These are phyloP conservation scores for Vigna angularis DNA, from an alignment of 306 rosid species.

Conservation along the genomic window DNA sequence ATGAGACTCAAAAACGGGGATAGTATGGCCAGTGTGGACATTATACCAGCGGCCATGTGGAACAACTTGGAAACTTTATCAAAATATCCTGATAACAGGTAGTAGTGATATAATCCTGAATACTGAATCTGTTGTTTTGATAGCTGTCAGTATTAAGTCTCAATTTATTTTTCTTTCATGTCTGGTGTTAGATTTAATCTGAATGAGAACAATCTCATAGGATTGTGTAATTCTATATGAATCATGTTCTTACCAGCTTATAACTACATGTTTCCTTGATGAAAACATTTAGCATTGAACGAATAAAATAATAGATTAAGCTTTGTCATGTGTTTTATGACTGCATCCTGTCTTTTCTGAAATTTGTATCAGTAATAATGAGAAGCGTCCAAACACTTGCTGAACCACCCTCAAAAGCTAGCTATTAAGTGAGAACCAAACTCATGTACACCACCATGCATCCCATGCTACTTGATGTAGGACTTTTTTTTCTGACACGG, in stretches of 20 bases:
- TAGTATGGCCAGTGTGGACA: conserved; percentile 93
- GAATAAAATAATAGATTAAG: conserved; percentile 1
- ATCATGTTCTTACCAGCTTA: conserved; percentile 17
- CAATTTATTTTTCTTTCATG: neutral
- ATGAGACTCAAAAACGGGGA: conserved; percentile 88
- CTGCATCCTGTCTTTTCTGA: neutral
- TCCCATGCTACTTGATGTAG: too few species aligned
- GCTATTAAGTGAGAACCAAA: too few species aligned
- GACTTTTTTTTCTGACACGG: too few species aligned
- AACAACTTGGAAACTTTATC: conserved; percentile 59
- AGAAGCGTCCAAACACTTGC: too few species aligned
- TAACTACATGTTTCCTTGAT: conserved; percentile 8
- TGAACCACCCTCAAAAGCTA: too few species aligned
- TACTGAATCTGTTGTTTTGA: conserved; percentile 25
- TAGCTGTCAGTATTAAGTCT: neutral
- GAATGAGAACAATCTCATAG: conserved; percentile 28
- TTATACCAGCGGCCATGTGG: conserved; percentile 82
- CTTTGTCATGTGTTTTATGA: neutral
- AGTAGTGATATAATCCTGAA: conserved; percentile 40
- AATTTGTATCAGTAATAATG: conserved; percentile 6
- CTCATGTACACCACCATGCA: too few species aligned
- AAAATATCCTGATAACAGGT: conserved; percentile 60
- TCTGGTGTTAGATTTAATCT: conserved; percentile 17
- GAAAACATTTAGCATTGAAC: neutral
- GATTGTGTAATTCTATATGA: conserved; percentile 6